Evolutionary conservation across 495 filamentous ascomycete genomes (phyloP), one percentile per base, ranked within the genome.

Genomic region (Hyaloscypha variabilis): DNA sequence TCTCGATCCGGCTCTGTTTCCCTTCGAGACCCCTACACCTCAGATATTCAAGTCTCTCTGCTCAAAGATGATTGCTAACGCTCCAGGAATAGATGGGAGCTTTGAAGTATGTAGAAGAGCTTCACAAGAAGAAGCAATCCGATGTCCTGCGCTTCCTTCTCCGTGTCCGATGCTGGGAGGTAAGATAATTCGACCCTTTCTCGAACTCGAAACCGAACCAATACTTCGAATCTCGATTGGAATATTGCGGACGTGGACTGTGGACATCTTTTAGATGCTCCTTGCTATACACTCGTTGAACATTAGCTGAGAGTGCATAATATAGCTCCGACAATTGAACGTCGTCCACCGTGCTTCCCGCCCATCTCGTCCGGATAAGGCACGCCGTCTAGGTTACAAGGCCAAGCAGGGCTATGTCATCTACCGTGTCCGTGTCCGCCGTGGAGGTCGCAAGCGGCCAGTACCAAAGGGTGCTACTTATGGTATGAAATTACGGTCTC

Each of bases 381-480:
- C 95, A 76, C 96, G 96, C 83, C 96, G 95, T 83, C 91, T 99
- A 71, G 95, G 95, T 73, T 99, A 98, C 91, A 99, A 99, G 91
- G 94, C 96, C 83, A 99, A 99, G 91, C 95, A 99, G 83, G 95
- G 95, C 81, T 99, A 97, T 88, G 95, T 97, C 78, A 91, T 99
- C 90, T 99, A 99, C 88, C 95, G 95, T 78, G 86, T 96, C 75
- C 94, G 95, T 79, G 95, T 99, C 71, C 90, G 95, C 78, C 90
- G 95, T 78, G 95, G 95, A 88, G 95, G 95, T 72, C 90, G 95
- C 84, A 99, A 99, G 92, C 85, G 83, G 78, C 95, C 95, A 71
- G 93, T 88, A 54, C 86, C 90, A 74, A 99, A 98, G 92, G 95
- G 95, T 87, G 95, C 95, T 81, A 99, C 95, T 73, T 99, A 93